These are phyloP conservation scores for Pyricularia grisea DNA, from an alignment of 2,329 filamentous ascomycete species.

Conservation along the genomic window DNA sequence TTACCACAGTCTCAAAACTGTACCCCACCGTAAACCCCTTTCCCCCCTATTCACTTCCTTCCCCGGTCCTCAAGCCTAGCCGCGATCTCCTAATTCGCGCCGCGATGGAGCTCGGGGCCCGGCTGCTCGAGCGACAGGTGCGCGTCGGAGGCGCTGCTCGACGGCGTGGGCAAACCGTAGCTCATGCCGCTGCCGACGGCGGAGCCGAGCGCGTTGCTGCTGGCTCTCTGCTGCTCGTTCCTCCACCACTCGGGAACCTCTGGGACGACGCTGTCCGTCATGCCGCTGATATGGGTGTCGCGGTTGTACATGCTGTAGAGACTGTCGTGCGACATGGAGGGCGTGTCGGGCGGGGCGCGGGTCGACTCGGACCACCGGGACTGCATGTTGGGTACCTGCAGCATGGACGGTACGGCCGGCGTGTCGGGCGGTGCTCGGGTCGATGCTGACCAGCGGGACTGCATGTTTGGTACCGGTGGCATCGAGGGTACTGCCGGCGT, in stretches of 20 bases:
- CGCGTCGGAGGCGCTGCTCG: background rate
- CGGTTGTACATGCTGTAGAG: conserved; percentile 2
- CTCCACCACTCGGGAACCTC: background rate
- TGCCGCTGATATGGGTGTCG: background rate
- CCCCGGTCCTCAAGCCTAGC: background rate
- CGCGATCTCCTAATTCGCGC: background rate
- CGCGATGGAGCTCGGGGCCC: background rate
- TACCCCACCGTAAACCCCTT: background rate
- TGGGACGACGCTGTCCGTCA: background rate
- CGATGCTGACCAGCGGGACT: conserved; percentile 4
- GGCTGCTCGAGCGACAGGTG: background rate
- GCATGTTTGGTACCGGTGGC: background rate
- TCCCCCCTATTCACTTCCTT: background rate
- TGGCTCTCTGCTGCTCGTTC: background rate
- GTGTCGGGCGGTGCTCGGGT: background rate
- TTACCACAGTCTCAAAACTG: too few relatives aligned
- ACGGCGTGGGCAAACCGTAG: background rate
- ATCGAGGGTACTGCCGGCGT: background rate
- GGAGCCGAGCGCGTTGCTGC: background rate
- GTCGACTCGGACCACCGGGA: conserved; percentile 6
- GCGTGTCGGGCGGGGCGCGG: background rate
- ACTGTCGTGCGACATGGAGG: background rate
- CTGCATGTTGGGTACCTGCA: background rate
- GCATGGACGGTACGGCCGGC: background rate
- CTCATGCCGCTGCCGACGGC: background rate